Base-by-base conservation (phyloP, 805 yeast genomes). In the Metschnikowia reukaufii region DNA sequence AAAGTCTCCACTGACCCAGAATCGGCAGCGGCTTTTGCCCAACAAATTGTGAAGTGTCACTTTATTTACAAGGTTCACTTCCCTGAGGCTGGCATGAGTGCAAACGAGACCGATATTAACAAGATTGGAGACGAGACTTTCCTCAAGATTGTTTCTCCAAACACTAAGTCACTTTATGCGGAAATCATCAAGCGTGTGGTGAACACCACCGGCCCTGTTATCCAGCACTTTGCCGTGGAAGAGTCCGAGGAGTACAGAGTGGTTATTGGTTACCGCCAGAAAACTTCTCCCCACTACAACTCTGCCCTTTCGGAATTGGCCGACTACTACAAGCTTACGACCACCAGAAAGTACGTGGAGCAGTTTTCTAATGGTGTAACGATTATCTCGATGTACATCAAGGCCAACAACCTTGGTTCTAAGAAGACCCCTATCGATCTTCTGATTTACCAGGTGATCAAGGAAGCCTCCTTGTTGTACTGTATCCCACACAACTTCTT, bases 341-440 rank as follows among this genome's bases (percentile, higher is more conserved):
- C 91, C 49, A 83, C 94, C 42, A 82, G 97, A 66, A 90, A 90
- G 70, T 94, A 91, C 64, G 90, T 94, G 48, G 99, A 92, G 67
- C 94, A 91, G 65, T 94, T 92, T 65, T 76, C 91, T 55, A 89
- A 91, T 63, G 96, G 96, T 43, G 79, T 84, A 53, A 84, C 96
- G 19, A 78, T 92, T 44, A 81, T 90, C 59, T 90, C 97, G 32
- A 79, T 90, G 75, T 94, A 94, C 68, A 78, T 92, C 61, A 83
- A 78, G 54, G 59, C 59, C 20, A 50, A 46, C 41, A 36, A 39
- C 34, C 34, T 36, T 16, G 52, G 46, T 31, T 31, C 47, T 19
- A 67, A 59, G 62, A 60, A 56, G 55, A 73, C 74, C 19, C 81
- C 83, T 3, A 75, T 82, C 48, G 92, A 89, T 59, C 76, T 86